Base-by-base conservation (phyloP, 2,329 filamentous ascomycete genomes). In the Pyrenophora tritici-repentis region DNA sequence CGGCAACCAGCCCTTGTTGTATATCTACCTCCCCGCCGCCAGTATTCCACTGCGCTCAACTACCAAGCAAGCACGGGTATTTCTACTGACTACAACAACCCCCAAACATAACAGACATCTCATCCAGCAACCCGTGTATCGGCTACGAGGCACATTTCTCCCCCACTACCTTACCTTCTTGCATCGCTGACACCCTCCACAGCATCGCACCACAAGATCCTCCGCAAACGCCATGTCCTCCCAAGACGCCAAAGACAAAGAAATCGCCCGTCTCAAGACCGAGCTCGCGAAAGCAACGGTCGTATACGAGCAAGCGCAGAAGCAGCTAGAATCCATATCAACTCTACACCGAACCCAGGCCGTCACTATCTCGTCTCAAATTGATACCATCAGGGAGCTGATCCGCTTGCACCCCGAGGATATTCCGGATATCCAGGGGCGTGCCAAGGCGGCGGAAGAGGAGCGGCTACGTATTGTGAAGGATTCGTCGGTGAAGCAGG, bases 201-300 rank as follows among this genome's bases (percentile, higher is more conserved):
- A 37, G 33, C 6, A 3, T 14, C 33, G 3, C n/a, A n/a, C n/a
- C n/a, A n/a, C n/a, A n/a, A n/a, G n/a, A n/a, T n/a, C n/a, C n/a
- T n/a, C n/a, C n/a, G n/a, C n/a, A n/a, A n/a, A n/a, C n/a, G n/a
- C 12, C 6, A 44, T 44, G 42, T 44, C 42, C 8, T 29, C 36
- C 8, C 14, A 10, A 29, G 26, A 29, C 26, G 10, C 33, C 33
- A 12, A 44, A 9, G 36, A 35, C 14, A 10, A 18, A n/a, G 33
- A n/a, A 37, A 17, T 44, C 33, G 42, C 42, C n/a, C 32, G n/a
- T 10, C 42, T 47, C 35, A 26, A 32, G 26, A 24, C 24, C 6
- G 35, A 29, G 14, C 35, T 47, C 13, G 43, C 35, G 1, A 17
- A 47, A 24, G 35, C 40, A 18, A 40, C 33, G 17, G 35, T 24